phyloP scores from a whole-genome alignment of 2,329 filamentous ascomycete genomes.

The Thelonectria blattea region DNA sequence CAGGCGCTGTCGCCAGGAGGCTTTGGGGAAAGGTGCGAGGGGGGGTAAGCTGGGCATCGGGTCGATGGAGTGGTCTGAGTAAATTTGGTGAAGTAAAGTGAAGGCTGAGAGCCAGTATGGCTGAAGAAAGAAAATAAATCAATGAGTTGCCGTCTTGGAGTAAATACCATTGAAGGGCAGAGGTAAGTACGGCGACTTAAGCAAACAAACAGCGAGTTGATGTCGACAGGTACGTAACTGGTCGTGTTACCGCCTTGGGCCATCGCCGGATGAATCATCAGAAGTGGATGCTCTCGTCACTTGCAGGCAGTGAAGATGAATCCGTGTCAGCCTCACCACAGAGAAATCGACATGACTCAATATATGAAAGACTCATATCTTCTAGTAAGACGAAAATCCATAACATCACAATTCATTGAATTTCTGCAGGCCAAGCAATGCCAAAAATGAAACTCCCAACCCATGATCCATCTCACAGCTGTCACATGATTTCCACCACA shows the following conservation, averaged over 20 bases:
- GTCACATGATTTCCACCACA: no score
- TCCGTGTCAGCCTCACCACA: background rate
- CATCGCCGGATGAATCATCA: constrained; percentile 51
- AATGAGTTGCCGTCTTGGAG: background rate
- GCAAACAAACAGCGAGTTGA: background rate
- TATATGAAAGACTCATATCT: no score
- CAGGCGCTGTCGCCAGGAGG: constrained; percentile 70
- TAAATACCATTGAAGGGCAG: background rate
- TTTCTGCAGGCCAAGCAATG: no score
- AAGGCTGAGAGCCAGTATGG: background rate
- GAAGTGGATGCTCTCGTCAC: constrained; percentile 36
- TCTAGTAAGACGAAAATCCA: no score
- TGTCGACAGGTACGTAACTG: background rate
- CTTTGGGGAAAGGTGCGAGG: constrained; percentile 78
- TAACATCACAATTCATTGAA: no score
- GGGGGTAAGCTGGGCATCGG: constrained; percentile 64
- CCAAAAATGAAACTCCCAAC: no score
- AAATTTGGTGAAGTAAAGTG: background rate
- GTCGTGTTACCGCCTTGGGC: constrained; percentile 17
- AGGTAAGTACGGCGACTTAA: background rate
- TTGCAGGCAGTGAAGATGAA: constrained; percentile 12
- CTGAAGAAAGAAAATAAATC: background rate
- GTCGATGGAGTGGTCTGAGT: background rate
- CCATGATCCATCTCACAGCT: no score
- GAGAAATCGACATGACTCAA: no score